These are phyloP conservation scores for Sedum album DNA, from an alignment of 164 flowering plant species.

Conservation along the genomic window DNA sequence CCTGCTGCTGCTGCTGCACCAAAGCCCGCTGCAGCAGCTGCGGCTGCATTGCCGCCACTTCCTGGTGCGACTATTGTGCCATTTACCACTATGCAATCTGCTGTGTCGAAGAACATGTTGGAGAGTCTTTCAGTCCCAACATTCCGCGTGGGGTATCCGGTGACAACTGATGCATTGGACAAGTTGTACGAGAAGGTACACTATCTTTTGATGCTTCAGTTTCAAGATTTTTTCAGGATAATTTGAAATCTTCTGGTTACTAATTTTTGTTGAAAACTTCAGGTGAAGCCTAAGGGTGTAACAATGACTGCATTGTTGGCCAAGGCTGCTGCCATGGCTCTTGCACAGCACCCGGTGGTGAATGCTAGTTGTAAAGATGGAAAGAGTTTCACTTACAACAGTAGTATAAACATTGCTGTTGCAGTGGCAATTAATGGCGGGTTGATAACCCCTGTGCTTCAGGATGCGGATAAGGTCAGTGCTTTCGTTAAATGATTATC, in stretches of 20 bases:
- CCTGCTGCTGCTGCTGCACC: conserved; percentile 14
- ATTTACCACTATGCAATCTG: conserved; percentile 81
- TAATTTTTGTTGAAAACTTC: conserved; percentile 6
- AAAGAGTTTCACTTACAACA: conserved; percentile 71
- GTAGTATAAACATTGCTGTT: conserved; percentile 71
- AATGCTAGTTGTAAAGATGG: conserved; percentile 84
- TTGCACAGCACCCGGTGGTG: conserved; percentile 83
- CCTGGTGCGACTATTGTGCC: conserved; percentile 66
- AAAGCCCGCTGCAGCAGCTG: conserved; percentile 11
- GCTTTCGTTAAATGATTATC: not conserved
- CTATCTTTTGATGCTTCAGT: not conserved
- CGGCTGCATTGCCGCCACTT: conserved; percentile 25
- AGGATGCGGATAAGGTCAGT: conserved; percentile 86
- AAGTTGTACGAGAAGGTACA: conserved; percentile 75
- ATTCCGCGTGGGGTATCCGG: conserved; percentile 82
- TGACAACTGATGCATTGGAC: conserved; percentile 72
- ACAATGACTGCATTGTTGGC: conserved; percentile 89
- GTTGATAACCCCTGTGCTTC: conserved; percentile 87
- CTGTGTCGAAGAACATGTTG: conserved; percentile 86
- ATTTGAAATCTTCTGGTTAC: not conserved
- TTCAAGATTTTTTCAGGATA: not conserved
- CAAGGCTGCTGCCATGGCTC: conserved; percentile 79
- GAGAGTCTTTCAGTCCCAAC: conserved; percentile 82
- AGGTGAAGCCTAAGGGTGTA: conserved; percentile 91
- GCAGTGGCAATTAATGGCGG: conserved; percentile 92